Conservation (phyloP, 75 land plant genomes). For the Cryptomeria japonica region DNA sequence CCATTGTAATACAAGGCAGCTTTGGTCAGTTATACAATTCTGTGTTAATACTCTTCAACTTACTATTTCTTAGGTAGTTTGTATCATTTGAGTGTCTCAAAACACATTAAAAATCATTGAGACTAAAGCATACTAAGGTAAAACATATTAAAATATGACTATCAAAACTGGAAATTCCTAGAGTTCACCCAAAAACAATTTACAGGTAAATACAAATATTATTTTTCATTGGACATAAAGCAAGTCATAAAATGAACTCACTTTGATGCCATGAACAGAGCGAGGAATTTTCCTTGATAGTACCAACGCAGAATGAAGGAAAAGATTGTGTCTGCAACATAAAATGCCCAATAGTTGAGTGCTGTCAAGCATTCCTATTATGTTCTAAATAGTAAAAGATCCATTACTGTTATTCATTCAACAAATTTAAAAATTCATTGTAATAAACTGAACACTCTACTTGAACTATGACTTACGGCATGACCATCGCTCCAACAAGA, state of each 20-base stretch:
- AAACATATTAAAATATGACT: background rate
- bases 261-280: conserved; percentile 67
- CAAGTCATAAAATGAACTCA: conserved; percentile 15
- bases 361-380: background rate
- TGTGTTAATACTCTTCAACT: background rate
- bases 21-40: background rate
- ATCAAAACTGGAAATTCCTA: background rate
- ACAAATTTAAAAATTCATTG: background rate
- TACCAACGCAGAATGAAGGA: conserved; percentile 92
- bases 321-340: conserved; percentile 76
- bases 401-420: background rate
- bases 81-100: background rate
- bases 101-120: background rate
- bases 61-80: background rate
- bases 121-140: background rate
- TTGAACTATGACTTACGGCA: conserved; percentile 45
- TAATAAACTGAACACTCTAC: background rate
- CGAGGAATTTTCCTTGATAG: conserved; percentile 83
- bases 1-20: background rate
- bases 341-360: background rate
- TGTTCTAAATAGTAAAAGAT: background rate
- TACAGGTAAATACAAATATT: background rate
- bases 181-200: background rate
- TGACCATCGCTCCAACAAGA: conserved; percentile 95
- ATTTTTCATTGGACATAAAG: background rate